Evolutionary conservation across 768 basidiomycete genomes (phyloP).

Genomic region (Coprinopsis strossmayeri): DNA sequence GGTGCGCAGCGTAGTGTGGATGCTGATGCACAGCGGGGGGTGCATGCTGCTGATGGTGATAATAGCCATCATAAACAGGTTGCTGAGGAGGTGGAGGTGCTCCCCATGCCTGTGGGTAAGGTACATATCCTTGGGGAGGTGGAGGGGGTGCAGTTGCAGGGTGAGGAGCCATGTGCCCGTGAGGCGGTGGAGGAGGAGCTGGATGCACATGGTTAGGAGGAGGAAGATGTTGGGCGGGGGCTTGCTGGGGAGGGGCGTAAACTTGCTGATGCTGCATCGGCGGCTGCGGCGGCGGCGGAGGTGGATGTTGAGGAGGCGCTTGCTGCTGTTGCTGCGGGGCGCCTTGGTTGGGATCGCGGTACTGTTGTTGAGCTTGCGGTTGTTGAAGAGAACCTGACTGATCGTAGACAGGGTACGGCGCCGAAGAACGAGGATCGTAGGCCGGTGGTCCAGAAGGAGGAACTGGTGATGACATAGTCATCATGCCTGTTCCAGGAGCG

Average conservation of each 20-base stretch:
- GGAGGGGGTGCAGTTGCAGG: slow-evolving; percentile 13
- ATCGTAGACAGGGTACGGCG: slow-evolving; percentile 24
- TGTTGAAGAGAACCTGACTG: slow-evolving; percentile 23
- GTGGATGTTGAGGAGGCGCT: slow-evolving; percentile 14
- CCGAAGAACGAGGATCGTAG: slow-evolving; percentile 22
- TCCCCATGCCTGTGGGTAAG: slow-evolving; percentile 20
- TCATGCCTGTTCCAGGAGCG: slow-evolving; percentile 10
- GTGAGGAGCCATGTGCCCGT: slow-evolving; percentile 11
- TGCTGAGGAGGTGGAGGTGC: slow-evolving; percentile 21
- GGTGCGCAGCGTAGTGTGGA: slow-evolving; percentile 9
- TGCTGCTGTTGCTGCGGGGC: slow-evolving; percentile 16
- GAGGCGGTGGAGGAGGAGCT: slow-evolving; percentile 19
- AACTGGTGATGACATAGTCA: slow-evolving; percentile 11
- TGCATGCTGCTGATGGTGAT: slow-evolving; percentile 20
- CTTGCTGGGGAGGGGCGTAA: slow-evolving; percentile 6
- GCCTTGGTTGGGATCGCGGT: slow-evolving; percentile 14
- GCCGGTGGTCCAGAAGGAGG: slow-evolving; percentile 16
- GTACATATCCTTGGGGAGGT: slow-evolving; percentile 19
- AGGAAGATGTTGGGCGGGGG: slow-evolving; percentile 1
- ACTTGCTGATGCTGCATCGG: slow-evolving; percentile 18
- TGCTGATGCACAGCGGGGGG: slow-evolving; percentile 12
- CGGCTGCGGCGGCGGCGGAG: slow-evolving; percentile 12
- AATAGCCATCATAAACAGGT: slow-evolving; percentile 24
- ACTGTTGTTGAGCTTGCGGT: slow-evolving; percentile 16
- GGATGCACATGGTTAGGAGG: slow-evolving; percentile 14